These are phyloP conservation scores for Aspergillus biplanus DNA, from an alignment of 495 filamentous ascomycete species.

Conservation along the genomic window DNA sequence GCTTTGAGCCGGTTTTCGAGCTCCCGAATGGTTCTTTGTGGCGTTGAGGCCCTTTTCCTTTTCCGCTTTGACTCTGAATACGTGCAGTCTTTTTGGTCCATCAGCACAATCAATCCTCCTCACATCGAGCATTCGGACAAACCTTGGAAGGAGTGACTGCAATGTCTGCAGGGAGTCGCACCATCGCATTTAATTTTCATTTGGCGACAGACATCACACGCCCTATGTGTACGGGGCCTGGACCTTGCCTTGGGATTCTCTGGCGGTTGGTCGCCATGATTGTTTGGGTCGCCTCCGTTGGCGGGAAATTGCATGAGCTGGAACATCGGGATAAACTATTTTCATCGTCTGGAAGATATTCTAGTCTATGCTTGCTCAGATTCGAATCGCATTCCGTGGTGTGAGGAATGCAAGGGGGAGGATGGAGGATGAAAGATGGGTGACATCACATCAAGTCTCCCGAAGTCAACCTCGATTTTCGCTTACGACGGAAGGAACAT, in stretches of 20 bases:
- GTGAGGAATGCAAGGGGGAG: no score
- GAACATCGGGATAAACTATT: no score
- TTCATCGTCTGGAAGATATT: no score
- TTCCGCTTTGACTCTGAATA: slow-evolving; percentile 16
- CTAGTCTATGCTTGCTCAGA: no score
- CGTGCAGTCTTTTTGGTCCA: slow-evolving; percentile 10
- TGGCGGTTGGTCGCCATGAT: no score
- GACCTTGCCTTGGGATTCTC: background rate
- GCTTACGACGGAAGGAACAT: no score
- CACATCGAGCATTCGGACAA: background rate
- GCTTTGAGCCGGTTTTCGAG: slow-evolving; percentile 19
- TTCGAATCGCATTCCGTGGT: no score
- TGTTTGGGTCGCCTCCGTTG: no score
- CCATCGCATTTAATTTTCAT: slow-evolving; percentile 25
- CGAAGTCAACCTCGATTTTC: no score
- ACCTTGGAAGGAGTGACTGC: slow-evolving; percentile 17
- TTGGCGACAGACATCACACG: slow-evolving; percentile 20
- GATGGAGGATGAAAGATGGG: no score
- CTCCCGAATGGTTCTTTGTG: background rate
- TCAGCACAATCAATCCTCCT: background rate
- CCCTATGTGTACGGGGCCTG: slow-evolving; percentile 8
- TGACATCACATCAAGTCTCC: no score
- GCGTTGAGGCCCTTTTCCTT: slow-evolving; percentile 6
- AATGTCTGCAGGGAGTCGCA: slow-evolving; percentile 14
- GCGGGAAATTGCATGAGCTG: no score